A percentile compares a stretch with the other conserved stretches of the same genome.
These are phyloP conservation scores for Raddia guianensis DNA, from an alignment of 176 grass and related monocot genomes.

Conservation along the genomic window DNA sequence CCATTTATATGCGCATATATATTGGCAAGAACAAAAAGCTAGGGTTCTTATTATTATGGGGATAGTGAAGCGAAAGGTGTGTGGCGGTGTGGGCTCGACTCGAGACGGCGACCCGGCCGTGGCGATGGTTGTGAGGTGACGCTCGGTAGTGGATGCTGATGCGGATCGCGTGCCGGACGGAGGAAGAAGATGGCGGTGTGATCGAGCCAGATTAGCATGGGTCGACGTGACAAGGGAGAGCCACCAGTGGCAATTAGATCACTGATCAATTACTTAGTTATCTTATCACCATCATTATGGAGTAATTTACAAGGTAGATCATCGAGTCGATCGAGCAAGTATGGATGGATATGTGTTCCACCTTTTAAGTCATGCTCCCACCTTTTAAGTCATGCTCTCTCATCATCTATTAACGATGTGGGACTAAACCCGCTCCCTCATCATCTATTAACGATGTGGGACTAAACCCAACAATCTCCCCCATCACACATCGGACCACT, in stretches of 20 bases:
- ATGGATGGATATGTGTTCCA: neutral
- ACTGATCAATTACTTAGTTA: neutral
- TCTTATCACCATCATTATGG: slow-evolving; percentile 9
- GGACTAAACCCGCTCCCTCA: no score
- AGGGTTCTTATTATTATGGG: neutral
- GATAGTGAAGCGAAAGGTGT: neutral
- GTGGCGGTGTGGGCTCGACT: neutral
- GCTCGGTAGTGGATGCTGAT: slow-evolving; percentile 39
- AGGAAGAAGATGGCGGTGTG: slow-evolving; percentile 22
- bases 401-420: no score
- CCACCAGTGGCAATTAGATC: neutral
- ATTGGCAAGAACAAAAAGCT: neutral
- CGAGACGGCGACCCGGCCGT: slow-evolving; percentile 1
- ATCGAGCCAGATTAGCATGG: neutral
- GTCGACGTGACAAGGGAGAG: neutral
- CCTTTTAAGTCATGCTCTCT: no score
- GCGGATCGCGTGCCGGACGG: slow-evolving; percentile 18
- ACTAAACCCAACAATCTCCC: no score
- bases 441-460: no score
- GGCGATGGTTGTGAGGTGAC: slow-evolving; percentile 19
- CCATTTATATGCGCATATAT: neutral
- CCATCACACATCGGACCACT: no score
- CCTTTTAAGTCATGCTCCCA: no score
- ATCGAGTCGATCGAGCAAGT: neutral
- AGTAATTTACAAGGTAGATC: slow-evolving; percentile 29